Base-by-base conservation (phyloP, 495 filamentous ascomycete species). In the Penicillium alfredii region DNA sequence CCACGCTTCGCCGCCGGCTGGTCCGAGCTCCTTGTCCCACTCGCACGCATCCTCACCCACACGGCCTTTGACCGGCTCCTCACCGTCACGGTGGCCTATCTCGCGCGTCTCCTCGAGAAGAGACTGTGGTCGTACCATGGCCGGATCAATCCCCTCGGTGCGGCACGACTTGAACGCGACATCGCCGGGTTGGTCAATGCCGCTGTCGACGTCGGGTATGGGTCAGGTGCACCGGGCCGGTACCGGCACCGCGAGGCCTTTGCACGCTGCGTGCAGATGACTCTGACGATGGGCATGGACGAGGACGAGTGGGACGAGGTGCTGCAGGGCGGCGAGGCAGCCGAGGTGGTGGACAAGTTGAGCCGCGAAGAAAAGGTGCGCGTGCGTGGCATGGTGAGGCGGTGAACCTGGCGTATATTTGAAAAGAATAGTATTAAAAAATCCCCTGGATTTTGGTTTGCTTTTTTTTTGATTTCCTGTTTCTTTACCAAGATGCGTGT, bases 221-320 rank as follows among this genome's bases (percentile, higher is more conserved):
- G 53, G 3, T 44, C 57, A 11, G 53, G 53, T 11, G 56, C 53
- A 5, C 49, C 59, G 8, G 63, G 56, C 2, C 51, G 66, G 27
- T 98, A 95, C 58, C 76, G 76, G 2, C 74, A 94, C 29, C 66
- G 89, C 8, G 89, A 95, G 53, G 53, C 75, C 9, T 96, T 98
- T 68, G 73, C 71, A 33, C 77, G 78, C 42, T 86, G 86, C 38
- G 71, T 76, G 44, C 89, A 98, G 71, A 84, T 97, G 43, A 78
- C 81, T 30, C 73, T 95, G 63, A 75, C 94, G 4, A 85, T 94
- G 52, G 89, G 89, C 42, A 94, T 96, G 88, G 92, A 98, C 57
- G 88, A 93, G 11, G 92, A 98, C 38, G 93, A 98, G 61, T 95
- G 89, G 86, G 86, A 88, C 32, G 90, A 90, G 58, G 55, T 84